Base-by-base conservation (phyloP, 345 rosid species). In the Capsella bursapastoris region DNA sequence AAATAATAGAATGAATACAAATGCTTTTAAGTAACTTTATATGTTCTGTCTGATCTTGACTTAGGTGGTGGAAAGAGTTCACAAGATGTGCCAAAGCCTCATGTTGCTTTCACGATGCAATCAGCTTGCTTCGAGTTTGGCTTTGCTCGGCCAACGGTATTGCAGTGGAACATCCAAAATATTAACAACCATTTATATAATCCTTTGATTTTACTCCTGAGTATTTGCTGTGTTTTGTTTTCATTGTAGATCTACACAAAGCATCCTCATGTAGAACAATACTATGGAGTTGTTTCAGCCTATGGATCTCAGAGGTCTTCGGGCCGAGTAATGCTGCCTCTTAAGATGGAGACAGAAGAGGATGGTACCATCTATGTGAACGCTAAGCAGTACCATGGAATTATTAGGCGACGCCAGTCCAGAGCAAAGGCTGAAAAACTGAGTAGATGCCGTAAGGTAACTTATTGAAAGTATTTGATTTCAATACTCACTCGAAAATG, bases 301-400 rank as follows among this genome's bases (percentile, higher is more conserved):
- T 82, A 81, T 72, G 93, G 87, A 48, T 68, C 93, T 71, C 93
- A 82, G 59, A 72, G 27, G 15, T 40, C 63, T 1, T 16, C 68
- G 0, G 32, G 96, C 34, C 87, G 93, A 25, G 68, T 91, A 31
- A 95, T 90, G 97, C 79, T 92, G 59, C 99, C 99, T 15, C 71
- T 92, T 77, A 87, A 83, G 70, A 70, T 88, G 83, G 68, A 83
- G 51, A 70, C 86, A 25, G 93, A 86, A 68, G 51, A 75, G 67
- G 89, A 90, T 60, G 91, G 84, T 48, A 92, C 96, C 0, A 83
- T 95, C 70, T 92, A 80, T 75, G 99, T 95, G 51, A 95, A 95
- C 76, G 88, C 97, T 35, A 95, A 95, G 83, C 99, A 95, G 75
- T 92, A 95, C 76, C 87, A 90, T 79, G 99, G 90, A 68, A 95